Conservation (phyloP, 2,329 filamentous ascomycete species). For the Ophiostoma fasciatum region DNA sequence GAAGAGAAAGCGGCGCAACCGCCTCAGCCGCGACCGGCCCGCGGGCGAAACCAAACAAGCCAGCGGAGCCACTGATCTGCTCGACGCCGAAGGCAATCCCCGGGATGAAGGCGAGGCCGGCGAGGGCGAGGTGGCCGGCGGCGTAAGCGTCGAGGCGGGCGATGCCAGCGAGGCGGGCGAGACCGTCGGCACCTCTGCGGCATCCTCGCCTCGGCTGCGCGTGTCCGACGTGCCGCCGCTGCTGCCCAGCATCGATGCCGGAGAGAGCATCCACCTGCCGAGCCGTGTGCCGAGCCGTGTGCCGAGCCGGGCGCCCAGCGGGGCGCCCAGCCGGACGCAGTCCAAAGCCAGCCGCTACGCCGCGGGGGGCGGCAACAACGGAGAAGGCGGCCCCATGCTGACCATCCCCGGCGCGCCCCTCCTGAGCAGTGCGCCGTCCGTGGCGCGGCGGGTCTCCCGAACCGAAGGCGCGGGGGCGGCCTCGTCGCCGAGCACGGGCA, state of each 20-base stretch:
- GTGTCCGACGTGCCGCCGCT: conserved; percentile 37
- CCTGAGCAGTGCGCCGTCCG: conserved; percentile 8
- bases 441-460: too few relatives aligned
- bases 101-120: conserved; percentile 25
- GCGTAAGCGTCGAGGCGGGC: too few relatives aligned
- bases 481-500: too few relatives aligned
- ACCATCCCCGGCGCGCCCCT: conserved; percentile 25
- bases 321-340: conserved; percentile 16
- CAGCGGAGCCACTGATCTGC: too few relatives aligned
- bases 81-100: conserved; percentile 32
- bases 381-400: conserved; percentile 15
- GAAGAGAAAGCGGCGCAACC: conserved; percentile 17
- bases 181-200: too few relatives aligned
- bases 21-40: conserved; percentile 3
- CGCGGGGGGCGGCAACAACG: conserved; percentile 18
- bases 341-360: conserved; percentile 37
- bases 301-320: background rate
- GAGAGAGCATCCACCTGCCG: conserved; percentile 46
- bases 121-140: too few relatives aligned
- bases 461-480: too few relatives aligned
- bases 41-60: conserved; percentile 1
- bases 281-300: conserved; percentile 35
- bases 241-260: conserved; percentile 44
- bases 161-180: conserved; percentile 16
- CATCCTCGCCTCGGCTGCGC: too few relatives aligned